These are phyloP conservation scores for Metschnikowia proteae DNA, from an alignment of 805 yeast genomes.

Conservation along the genomic window DNA sequence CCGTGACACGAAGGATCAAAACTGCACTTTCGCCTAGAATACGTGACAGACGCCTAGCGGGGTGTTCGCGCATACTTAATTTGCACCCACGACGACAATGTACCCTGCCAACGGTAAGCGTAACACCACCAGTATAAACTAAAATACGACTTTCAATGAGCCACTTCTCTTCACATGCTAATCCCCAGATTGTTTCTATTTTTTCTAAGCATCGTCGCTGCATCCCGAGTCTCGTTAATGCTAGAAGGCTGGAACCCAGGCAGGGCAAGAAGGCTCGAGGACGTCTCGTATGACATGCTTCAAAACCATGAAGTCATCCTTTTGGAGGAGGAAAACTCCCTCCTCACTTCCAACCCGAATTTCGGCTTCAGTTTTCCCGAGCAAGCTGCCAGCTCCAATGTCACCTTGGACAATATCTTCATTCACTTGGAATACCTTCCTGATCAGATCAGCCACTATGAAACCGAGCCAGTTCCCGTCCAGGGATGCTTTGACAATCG, in stretches of 20 bases:
- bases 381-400: background rate
- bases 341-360: conserved; percentile 2
- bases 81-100: background rate
- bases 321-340: conserved; percentile 10
- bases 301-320: conserved; percentile 5
- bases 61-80: conserved; percentile 1
- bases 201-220: background rate
- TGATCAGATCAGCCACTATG: background rate
- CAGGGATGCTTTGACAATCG: conserved; percentile 16
- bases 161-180: background rate
- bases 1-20: too few species aligned
- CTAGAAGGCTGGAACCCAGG: background rate
- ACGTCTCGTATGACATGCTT: conserved; percentile 6
- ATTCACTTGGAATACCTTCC: conserved; percentile 2
- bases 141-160: background rate
- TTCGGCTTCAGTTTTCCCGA: background rate
- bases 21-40: too few species aligned
- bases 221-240: background rate
- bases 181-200: background rate
- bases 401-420: background rate
- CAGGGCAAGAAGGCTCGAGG: background rate
- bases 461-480: background rate
- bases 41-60: too few species aligned
- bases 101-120: background rate
- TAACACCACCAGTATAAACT: background rate